A percentile compares a stretch with the other conserved stretches of the same genome.
Conservation (phyloP, 305 asterid genomes). For the Rubia peregrina region DNA sequence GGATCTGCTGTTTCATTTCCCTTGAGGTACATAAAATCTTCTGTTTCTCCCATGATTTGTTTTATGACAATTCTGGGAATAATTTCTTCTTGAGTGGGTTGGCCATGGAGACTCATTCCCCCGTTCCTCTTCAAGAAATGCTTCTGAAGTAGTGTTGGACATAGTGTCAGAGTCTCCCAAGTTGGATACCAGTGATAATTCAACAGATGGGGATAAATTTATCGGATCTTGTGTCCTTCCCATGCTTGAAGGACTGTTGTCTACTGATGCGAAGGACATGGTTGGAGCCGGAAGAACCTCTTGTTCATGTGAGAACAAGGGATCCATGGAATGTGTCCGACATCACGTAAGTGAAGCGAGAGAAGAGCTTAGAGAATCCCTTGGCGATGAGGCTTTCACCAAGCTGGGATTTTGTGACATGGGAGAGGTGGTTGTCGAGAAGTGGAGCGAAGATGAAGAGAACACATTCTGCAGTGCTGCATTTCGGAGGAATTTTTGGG, state of each 20-base stretch:
- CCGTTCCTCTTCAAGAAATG: slow-evolving; percentile 5
- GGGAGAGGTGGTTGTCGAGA: slow-evolving; percentile 62
- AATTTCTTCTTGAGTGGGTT: slow-evolving; percentile 22
- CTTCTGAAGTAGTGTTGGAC: slow-evolving; percentile 11
- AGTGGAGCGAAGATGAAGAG: slow-evolving; percentile 67
- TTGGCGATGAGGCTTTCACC: slow-evolving; percentile 38
- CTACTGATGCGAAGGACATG: slow-evolving; percentile 25
- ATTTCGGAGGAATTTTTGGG: slow-evolving; percentile 54
- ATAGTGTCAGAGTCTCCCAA: slow-evolving; percentile 7
- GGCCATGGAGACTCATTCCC: slow-evolving; percentile 16
- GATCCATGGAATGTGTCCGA: slow-evolving; percentile 63
- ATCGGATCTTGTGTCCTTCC: slow-evolving; percentile 50
- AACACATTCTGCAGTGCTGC: slow-evolving; percentile 49
- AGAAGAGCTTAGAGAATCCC: slow-evolving; percentile 35
- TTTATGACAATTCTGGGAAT: background rate
- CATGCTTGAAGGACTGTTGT: slow-evolving; percentile 37
- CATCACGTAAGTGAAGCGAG: slow-evolving; percentile 60
- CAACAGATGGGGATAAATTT: slow-evolving; percentile 28
- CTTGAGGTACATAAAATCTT: slow-evolving; percentile 16
- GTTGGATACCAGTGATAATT: slow-evolving; percentile 5
- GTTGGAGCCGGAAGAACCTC: slow-evolving; percentile 45
- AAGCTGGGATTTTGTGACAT: slow-evolving; percentile 58
- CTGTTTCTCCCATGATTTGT: background rate
- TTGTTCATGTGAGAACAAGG: slow-evolving; percentile 60
- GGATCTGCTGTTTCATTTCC: slow-evolving; percentile 18